Evolutionary conservation across 2,329 filamentous ascomycete genomes (phyloP).

Genomic region (Calonectria hawksworthii): DNA sequence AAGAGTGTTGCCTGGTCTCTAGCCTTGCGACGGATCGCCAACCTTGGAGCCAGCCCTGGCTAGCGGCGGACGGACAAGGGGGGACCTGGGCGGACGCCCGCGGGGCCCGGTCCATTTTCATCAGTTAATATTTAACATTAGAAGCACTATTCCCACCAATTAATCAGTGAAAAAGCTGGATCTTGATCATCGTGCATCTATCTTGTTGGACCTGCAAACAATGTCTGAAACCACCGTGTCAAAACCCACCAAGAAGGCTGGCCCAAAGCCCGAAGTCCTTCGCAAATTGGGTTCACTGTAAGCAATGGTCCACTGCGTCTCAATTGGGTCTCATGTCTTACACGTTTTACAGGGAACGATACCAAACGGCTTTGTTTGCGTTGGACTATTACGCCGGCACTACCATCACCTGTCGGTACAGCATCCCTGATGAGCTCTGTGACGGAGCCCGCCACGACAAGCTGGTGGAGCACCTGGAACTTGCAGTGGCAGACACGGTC

Average conservation of each 20-base stretch:
- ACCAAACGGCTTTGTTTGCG: slow-evolving; percentile 12
- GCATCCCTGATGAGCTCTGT: slow-evolving; percentile 5
- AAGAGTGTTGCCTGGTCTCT: background rate
- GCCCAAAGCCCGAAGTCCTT: slow-evolving; percentile 14
- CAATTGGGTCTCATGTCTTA: background rate
- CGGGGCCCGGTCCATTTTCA: background rate
- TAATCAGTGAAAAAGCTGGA: background rate
- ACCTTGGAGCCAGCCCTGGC: background rate
- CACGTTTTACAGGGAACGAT: slow-evolving; percentile 12
- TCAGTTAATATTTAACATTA: background rate
- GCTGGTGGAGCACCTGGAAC: slow-evolving; percentile 11
- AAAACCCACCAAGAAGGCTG: background rate
- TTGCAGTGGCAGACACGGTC: slow-evolving; percentile 20
- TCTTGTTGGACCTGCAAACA: background rate
- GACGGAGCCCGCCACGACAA: background rate
- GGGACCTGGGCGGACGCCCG: background rate
- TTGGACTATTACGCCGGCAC: slow-evolving; percentile 20
- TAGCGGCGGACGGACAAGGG: background rate
- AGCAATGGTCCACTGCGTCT: background rate
- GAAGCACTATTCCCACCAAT: background rate
- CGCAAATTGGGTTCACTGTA: slow-evolving; percentile 20
- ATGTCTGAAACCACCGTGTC: background rate
- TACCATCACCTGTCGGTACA: slow-evolving; percentile 9
- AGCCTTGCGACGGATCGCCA: background rate
- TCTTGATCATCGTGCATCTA: background rate